phyloP scores from a whole-genome alignment of 805 yeast species.

The Osmozyma mogii region DNA sequence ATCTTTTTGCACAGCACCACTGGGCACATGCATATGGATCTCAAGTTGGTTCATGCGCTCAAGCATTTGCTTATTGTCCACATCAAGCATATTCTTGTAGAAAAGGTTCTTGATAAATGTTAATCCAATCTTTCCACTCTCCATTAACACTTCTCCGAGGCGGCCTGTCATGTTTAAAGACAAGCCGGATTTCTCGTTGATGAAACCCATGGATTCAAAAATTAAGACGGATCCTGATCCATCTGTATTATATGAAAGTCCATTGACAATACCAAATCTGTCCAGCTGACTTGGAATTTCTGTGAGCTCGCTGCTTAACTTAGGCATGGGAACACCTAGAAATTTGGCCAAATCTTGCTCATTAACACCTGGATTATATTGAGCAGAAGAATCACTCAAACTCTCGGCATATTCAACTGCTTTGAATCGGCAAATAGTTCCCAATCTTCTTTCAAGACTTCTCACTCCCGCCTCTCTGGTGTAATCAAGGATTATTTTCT shows the following conservation, averaged over 20 bases:
- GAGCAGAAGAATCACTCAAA: slow-evolving; percentile 9
- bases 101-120: slow-evolving; percentile 60
- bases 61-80: slow-evolving; percentile 24
- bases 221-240: slow-evolving; percentile 79
- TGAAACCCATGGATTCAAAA: slow-evolving; percentile 70
- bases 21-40: slow-evolving; percentile 45
- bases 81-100: slow-evolving; percentile 22
- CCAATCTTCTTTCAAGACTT: slow-evolving; percentile 65
- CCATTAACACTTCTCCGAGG: slow-evolving; percentile 73
- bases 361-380: slow-evolving; percentile 35
- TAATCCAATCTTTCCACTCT: slow-evolving; percentile 72
- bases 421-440: slow-evolving; percentile 70
- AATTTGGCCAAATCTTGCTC: slow-evolving; percentile 55
- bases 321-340: slow-evolving; percentile 56
- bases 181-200: slow-evolving; percentile 27
- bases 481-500: slow-evolving; percentile 56
- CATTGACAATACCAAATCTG: slow-evolving; percentile 72
- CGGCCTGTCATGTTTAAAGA: slow-evolving; percentile 67
- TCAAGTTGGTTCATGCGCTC: slow-evolving; percentile 46
- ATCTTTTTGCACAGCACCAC: slow-evolving; percentile 41
- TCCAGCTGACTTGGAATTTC: slow-evolving; percentile 41
- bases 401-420: slow-evolving; percentile 59
- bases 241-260: slow-evolving; percentile 77
- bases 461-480: slow-evolving; percentile 87
- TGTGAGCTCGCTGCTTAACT: slow-evolving; percentile 23